Percentiles rank a stretch among this genome's conserved stretches.
These are phyloP conservation scores for Termitomyces sp. DNA, from an alignment of 768 basidiomycete species.

Conservation along the genomic window DNA sequence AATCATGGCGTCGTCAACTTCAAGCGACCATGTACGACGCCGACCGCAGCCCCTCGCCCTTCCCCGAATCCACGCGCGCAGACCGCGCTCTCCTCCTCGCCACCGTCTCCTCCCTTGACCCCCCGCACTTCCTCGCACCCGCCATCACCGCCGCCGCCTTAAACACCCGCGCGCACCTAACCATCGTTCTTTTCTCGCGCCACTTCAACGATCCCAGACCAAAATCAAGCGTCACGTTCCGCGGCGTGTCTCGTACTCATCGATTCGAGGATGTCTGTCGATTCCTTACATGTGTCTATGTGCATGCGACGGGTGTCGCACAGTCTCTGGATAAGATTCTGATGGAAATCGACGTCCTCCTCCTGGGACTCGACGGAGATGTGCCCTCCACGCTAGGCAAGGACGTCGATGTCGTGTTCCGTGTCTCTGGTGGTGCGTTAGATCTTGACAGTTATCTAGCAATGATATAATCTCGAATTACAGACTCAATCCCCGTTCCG, in stretches of 20 bases:
- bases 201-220: constrained; percentile 39
- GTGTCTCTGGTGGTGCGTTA: constrained; percentile 39
- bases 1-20: background rate
- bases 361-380: constrained; percentile 49
- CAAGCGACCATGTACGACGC: constrained; percentile 4
- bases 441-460: background rate
- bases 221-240: constrained; percentile 12
- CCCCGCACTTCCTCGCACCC: constrained; percentile 51
- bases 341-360: constrained; percentile 73
- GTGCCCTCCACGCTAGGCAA: constrained; percentile 35
- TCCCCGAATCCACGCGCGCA: constrained; percentile 18
- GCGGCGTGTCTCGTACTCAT: constrained; percentile 30
- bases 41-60: constrained; percentile 13
- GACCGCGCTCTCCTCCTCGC: constrained; percentile 45
- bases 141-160: constrained; percentile 46
- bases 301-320: constrained; percentile 74
- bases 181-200: constrained; percentile 61
- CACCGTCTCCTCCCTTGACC: constrained; percentile 40
- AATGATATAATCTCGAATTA: background rate
- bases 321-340: constrained; percentile 62
- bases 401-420: constrained; percentile 41
- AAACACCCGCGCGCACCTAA: constrained; percentile 42
- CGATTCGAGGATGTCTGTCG: constrained; percentile 67
- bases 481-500: constrained; percentile 34
- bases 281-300: constrained; percentile 79